Percentiles rank a stretch among this genome's conserved stretches.
Evolutionary conservation across 805 yeast species (phyloP).

Genomic region (Saturnispora mendoncae): DNA sequence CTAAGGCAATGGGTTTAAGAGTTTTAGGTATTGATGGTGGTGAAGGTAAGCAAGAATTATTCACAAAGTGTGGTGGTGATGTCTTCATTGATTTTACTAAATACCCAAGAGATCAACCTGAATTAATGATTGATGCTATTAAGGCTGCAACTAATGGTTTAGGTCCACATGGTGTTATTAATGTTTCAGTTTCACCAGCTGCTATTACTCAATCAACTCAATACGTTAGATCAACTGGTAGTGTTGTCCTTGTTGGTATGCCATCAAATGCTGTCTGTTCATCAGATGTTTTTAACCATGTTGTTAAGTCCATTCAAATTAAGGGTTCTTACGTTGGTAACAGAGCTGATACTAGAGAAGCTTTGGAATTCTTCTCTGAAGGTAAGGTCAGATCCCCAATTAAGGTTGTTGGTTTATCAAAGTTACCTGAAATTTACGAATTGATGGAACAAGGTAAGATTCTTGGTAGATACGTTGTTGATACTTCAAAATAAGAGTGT

Average conservation of each 20-base stretch:
- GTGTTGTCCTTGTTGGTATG: slow-evolving; percentile 52
- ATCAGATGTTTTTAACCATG: slow-evolving; percentile 46
- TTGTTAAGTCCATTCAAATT: slow-evolving; percentile 45
- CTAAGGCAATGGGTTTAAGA: slow-evolving; percentile 41
- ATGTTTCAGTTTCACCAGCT: slow-evolving; percentile 42
- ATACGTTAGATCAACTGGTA: slow-evolving; percentile 44
- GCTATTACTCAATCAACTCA: slow-evolving; percentile 38
- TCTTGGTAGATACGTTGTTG: slow-evolving; percentile 57
- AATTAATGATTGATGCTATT: slow-evolving; percentile 34
- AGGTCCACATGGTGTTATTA: slow-evolving; percentile 45
- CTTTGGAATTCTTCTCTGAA: slow-evolving; percentile 44
- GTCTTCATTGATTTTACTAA: slow-evolving; percentile 37
- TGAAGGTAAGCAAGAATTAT: slow-evolving; percentile 35
- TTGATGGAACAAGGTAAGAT: slow-evolving; percentile 56
- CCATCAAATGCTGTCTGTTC: slow-evolving; percentile 51
- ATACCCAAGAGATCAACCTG: slow-evolving; percentile 21
- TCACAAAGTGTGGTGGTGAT: slow-evolving; percentile 37
- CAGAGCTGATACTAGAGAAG: slow-evolving; percentile 53
- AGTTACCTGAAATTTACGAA: slow-evolving; percentile 39
- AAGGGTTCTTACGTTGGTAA: slow-evolving; percentile 54
- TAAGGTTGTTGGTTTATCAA: slow-evolving; percentile 45
- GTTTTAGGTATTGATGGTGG: slow-evolving; percentile 44
- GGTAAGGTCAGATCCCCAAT: slow-evolving; percentile 47
- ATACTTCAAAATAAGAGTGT: slow-evolving; percentile 32
- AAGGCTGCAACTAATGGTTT: slow-evolving; percentile 35